Evolutionary conservation across 1,284 basidiomycete species (phyloP), one percentile per base, ranked within the genome.

Genomic region (Sutorius eximius): DNA sequence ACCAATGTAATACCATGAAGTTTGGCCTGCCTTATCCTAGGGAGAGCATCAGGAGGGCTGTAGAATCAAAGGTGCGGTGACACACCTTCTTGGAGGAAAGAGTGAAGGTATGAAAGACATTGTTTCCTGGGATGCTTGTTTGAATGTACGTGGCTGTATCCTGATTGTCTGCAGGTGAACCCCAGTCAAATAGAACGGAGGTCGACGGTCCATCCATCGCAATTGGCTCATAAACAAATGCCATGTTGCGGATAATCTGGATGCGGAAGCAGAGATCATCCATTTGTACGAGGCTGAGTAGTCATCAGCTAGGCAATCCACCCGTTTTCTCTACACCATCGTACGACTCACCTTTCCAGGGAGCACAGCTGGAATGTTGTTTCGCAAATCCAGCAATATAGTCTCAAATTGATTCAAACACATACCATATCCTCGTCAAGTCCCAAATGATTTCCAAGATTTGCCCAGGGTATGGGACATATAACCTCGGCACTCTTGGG

Each of bases 161-260:
- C 29, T 60, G 56, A 52, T 77, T 79, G 7, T 67, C 68, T 24
- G 61, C 52, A 10, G 53, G 53, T 2, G 63, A 65, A 29, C 77
- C 76, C 82, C 82, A 86, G 57, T 81, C 80, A 45, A 86, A 71
- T 24, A 85, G 59, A 55, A 77, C 75, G 5, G 78, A 77, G 16
- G 63, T 67, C 2, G 59, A 59, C 4, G 71, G 69, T 1, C 70
- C 73, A 49, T 86, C 82, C 24, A 83, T 71, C 22, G 81, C 70
- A 37, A 83, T 70, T 0, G 84, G 83, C 53, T 82, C 77, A 47
- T 77, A 75, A 9, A 83, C 44, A 57, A 85, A 86, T 0, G 75
- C 79, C 53, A 77, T 61, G 27, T 77, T 59, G 2, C 51, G 49
- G 32, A 66, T 58, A 22, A 75, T 71, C 42, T 74, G 69, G 7